A percentile compares a stretch with the other conserved stretches of the same genome.
Conservation (phyloP, 257 asterid species). For the Scutellaria barbata region DNA sequence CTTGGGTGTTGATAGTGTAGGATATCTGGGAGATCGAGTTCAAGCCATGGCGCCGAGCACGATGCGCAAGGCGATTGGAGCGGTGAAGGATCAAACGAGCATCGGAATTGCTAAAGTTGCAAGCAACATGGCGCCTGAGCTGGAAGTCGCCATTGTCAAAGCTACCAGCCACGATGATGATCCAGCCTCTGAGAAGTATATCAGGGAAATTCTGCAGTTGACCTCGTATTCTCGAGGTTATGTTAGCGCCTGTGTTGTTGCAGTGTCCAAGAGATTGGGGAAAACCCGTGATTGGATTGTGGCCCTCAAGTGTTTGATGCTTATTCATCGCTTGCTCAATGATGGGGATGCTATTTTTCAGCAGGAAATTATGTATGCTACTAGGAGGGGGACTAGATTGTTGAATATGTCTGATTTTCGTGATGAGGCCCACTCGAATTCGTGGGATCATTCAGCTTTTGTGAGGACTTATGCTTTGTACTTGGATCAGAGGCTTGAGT, state of each 20-base stretch:
- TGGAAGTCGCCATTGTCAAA: conserved; percentile 76
- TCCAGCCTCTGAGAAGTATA: conserved; percentile 74
- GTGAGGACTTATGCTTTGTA: conserved; percentile 67
- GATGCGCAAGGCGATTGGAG: conserved; percentile 80
- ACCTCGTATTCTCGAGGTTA: conserved; percentile 69
- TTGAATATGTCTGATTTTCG: conserved; percentile 74
- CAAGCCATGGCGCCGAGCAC: conserved; percentile 73
- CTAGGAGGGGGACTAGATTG: conserved; percentile 71
- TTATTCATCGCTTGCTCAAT: conserved; percentile 64
- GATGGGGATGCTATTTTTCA: conserved; percentile 69
- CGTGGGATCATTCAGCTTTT: conserved; percentile 84
- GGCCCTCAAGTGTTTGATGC: conserved; percentile 74
- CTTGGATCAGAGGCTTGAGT: conserved; percentile 76
- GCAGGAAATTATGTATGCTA: conserved; percentile 73
- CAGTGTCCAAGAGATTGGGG: conserved; percentile 62
- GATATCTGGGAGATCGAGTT: conserved; percentile 25
- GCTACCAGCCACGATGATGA: conserved; percentile 89
- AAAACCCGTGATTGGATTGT: conserved; percentile 89
- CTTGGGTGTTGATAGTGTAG: conserved; percentile 18
- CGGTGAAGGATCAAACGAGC: conserved; percentile 85
- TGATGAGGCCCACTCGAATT: conserved; percentile 78
- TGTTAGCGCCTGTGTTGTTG: conserved; percentile 64
- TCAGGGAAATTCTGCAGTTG: conserved; percentile 65
- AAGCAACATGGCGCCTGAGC: conserved; percentile 80
- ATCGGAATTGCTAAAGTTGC: conserved; percentile 79